Evolutionary conservation across 306 rosid species (phyloP), one percentile per base, ranked within the genome.

Genomic region (Luffa acutangula): DNA sequence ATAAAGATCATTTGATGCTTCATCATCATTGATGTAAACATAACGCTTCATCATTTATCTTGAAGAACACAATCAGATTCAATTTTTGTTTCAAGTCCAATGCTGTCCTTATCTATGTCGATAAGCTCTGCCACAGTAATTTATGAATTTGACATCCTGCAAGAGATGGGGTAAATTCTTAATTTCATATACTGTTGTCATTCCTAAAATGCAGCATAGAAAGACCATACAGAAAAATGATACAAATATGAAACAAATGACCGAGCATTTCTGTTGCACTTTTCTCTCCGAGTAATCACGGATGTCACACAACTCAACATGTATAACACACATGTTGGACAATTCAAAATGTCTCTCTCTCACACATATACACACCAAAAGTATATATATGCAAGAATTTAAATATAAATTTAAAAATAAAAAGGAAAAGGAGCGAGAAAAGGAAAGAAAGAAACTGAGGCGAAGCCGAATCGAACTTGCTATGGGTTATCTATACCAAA

Each of bases 21-120:
- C 97, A 46, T 91, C 96, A 31, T 95, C 97, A 11, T 93, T 89
- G 83, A 95, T 90, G 85, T 93, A 93, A 79, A 93, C 91, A 56
- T 70, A 89, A 31, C 97, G 94, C 96, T 93, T 95, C 98, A 95
- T 95, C 79, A 78, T 84, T 33, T 77, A 84, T 81, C 67, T 77
- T 62, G 77, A 90, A 81, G 92, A 80, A 75, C 33, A 36, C 31
- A 75, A 58, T 64, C 79, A 60, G 42, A 78, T 31, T 77, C 78
- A 75, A 36, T 81, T 60, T 42, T 53, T n/a, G 14, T 57, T 60
- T 52, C 73, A 78, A 76, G 79, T 59, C 77, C 65, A 75, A 45
- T 10, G 70, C 64, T 58, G 25, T 18, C 57, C 71, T 43, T 59
- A 78, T 74, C 75, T 41, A 49, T 52, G 67, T 54, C 33, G 15